Evolutionary conservation across 371 early-diverging fungal species (phyloP).

Genomic region (Enterospora canceri): DNA sequence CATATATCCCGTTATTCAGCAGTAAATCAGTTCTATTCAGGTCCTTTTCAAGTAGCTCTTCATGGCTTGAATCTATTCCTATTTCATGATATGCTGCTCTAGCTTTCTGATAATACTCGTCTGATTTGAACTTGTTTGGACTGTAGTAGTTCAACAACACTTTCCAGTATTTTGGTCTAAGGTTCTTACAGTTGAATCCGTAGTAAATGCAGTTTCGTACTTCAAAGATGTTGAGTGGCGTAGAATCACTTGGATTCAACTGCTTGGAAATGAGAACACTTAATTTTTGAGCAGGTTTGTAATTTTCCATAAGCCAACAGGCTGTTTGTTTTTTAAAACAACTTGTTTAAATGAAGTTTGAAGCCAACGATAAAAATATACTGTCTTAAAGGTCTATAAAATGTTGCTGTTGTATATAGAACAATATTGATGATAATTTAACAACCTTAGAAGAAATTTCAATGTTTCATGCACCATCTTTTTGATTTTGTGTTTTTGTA

Average conservation of each 20-base stretch:
- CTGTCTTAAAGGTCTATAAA: no score
- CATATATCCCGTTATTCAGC: slow-evolving; percentile 17
- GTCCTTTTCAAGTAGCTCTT: neutral
- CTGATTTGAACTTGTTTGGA: slow-evolving; percentile 44
- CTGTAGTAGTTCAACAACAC: slow-evolving; percentile 41
- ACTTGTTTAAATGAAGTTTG: neutral
- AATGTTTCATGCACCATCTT: no score
- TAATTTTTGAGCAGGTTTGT: slow-evolving; percentile 1
- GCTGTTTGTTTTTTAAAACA: neutral
- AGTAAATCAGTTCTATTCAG: slow-evolving; percentile 11
- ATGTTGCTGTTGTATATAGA: no score
- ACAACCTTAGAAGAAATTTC: no score
- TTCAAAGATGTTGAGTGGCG: slow-evolving; percentile 28
- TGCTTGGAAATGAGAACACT: slow-evolving; percentile 31
- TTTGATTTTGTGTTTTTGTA: no score
- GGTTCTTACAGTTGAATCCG: slow-evolving; percentile 30
- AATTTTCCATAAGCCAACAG: neutral
- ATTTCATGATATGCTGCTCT: slow-evolving; percentile 26
- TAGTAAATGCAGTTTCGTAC: slow-evolving; percentile 47
- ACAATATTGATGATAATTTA: no score
- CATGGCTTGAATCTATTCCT: neutral
- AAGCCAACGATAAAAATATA: no score
- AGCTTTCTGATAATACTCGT: slow-evolving; percentile 20
- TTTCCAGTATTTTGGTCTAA: slow-evolving; percentile 51
- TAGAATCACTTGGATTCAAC: slow-evolving; percentile 19